phyloP scores from a whole-genome alignment of 768 basidiomycete species.

The Gautieria morchelliformis region DNA sequence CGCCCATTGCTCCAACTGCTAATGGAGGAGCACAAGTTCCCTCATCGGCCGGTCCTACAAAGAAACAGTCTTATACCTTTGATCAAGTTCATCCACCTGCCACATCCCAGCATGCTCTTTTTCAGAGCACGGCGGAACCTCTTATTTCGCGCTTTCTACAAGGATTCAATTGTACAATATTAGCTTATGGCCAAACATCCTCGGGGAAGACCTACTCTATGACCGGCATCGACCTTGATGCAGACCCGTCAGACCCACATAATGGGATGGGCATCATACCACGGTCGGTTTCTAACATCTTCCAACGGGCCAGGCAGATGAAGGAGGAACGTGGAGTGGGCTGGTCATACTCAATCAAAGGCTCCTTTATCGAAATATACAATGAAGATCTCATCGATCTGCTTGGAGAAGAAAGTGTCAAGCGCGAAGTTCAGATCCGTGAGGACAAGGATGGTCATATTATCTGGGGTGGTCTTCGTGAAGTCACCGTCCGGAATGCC shows the following conservation, averaged over 20 bases:
- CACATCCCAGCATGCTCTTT: constrained; percentile 79
- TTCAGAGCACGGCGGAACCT: constrained; percentile 74
- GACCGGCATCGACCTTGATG: constrained; percentile 90
- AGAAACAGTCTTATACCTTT: constrained; percentile 84
- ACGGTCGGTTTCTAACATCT: constrained; percentile 83
- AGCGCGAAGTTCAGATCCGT: constrained; percentile 87
- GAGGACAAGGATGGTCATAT: constrained; percentile 97
- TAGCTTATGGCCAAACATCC: constrained; percentile 96
- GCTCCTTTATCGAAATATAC: constrained; percentile 95
- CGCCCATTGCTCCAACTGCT: constrained; percentile 41
- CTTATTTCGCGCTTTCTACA: constrained; percentile 82
- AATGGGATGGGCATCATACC: constrained; percentile 95
- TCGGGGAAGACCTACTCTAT: constrained; percentile 97
- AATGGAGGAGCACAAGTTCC: constrained; percentile 36
- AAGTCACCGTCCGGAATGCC: constrained; percentile 77
- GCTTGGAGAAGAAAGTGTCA: constrained; percentile 31
- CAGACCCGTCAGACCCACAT: constrained; percentile 70
- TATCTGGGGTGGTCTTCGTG: constrained; percentile 92
- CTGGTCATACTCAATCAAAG: constrained; percentile 77
- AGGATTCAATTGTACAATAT: constrained; percentile 95
- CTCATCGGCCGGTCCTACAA: constrained; percentile 35
- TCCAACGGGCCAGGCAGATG: constrained; percentile 63
- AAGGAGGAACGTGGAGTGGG: constrained; percentile 65
- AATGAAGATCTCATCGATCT: constrained; percentile 99
- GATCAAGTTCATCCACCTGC: constrained; percentile 90